Evolutionary conservation across 805 yeast species (phyloP).

Genomic region (Nematodospora valgi): DNA sequence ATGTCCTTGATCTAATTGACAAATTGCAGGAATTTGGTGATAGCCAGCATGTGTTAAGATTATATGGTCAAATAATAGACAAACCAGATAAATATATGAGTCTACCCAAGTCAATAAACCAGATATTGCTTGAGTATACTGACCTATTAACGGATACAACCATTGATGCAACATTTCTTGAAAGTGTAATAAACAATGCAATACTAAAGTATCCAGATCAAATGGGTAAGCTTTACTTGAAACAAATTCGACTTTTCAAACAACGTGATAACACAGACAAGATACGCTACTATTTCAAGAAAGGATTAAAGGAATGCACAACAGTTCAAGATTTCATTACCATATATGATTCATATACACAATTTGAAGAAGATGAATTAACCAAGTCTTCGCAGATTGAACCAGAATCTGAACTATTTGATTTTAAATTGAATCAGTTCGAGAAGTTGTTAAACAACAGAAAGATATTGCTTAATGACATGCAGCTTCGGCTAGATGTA

Average conservation of each 20-base stretch:
- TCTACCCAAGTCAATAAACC: conserved; percentile 41
- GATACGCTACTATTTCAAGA: conserved; percentile 39
- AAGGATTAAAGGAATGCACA: conserved; percentile 42
- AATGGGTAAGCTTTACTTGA: conserved; percentile 44
- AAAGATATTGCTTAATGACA: conserved; percentile 60
- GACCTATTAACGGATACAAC: conserved; percentile 30
- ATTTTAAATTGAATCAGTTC: conserved; percentile 22
- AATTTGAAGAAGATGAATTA: conserved; percentile 49
- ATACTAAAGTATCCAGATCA: conserved; percentile 54
- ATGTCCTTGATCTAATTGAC: conserved; percentile 28
- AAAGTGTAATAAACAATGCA: conserved; percentile 17
- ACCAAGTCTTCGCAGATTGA: conserved; percentile 15
- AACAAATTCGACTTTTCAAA: conserved; percentile 48
- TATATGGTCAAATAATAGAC: conserved; percentile 32
- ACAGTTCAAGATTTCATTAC: conserved; percentile 61
- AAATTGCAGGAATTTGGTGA: conserved; percentile 31
- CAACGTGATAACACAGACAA: conserved; percentile 24
- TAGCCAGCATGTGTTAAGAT: conserved; percentile 18
- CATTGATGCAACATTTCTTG: conserved; percentile 19
- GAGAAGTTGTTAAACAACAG: conserved; percentile 57
- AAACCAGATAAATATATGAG: conserved; percentile 24
- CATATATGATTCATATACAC: conserved; percentile 60
- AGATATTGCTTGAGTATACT: conserved; percentile 45
- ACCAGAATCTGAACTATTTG: conserved; percentile 13
- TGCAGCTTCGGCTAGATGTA: conserved; percentile 57